These are phyloP conservation scores for Rhizomucor pusillus DNA, from an alignment of 371 early-diverging fungal species.

Conservation along the genomic window DNA sequence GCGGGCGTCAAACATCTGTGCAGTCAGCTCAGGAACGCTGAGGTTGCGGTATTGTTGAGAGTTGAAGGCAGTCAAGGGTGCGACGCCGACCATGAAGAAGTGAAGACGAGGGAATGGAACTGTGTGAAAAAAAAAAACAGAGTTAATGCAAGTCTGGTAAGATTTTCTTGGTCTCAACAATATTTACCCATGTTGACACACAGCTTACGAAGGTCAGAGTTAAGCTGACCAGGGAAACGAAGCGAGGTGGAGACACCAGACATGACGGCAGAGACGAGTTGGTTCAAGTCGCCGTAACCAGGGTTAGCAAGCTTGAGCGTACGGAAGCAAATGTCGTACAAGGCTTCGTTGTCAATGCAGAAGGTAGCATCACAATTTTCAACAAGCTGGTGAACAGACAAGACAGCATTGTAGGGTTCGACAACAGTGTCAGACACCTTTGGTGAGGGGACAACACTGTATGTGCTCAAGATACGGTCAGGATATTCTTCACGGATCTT, in stretches of 20 bases:
- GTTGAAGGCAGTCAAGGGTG: constrained; percentile 91
- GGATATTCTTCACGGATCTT: constrained; percentile 94
- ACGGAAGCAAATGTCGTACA: constrained; percentile 87
- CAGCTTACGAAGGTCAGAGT: constrained; percentile 97
- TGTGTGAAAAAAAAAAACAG: too few relatives aligned
- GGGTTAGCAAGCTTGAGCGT: constrained; percentile 84
- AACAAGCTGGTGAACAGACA: constrained; percentile 86
- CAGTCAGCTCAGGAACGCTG: constrained; percentile 93
- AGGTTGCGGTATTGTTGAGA: constrained; percentile 89
- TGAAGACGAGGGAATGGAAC: constrained; percentile 99
- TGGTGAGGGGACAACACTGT: constrained; percentile 96
- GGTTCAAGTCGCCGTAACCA: constrained; percentile 81
- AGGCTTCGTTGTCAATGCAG: constrained; percentile 99
- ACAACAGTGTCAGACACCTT: constrained; percentile 92
- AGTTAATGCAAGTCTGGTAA: too few relatives aligned
- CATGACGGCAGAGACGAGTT: constrained; percentile 86
- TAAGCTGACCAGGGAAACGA: constrained; percentile 99
- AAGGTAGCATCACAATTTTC: constrained; percentile 96
- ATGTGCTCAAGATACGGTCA: constrained; percentile 92
- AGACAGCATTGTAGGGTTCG: constrained; percentile 92
- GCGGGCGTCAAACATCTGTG: constrained; percentile 98
- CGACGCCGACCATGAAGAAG: constrained; percentile 99
- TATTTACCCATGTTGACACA: constrained; percentile 93
- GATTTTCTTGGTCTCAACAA: too few relatives aligned
- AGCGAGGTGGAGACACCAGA: constrained; percentile 97